Percentiles rank a stretch among this genome's conserved stretches.
Conservation (phyloP, 305 asterid genomes). For the Solanum chacoense region DNA sequence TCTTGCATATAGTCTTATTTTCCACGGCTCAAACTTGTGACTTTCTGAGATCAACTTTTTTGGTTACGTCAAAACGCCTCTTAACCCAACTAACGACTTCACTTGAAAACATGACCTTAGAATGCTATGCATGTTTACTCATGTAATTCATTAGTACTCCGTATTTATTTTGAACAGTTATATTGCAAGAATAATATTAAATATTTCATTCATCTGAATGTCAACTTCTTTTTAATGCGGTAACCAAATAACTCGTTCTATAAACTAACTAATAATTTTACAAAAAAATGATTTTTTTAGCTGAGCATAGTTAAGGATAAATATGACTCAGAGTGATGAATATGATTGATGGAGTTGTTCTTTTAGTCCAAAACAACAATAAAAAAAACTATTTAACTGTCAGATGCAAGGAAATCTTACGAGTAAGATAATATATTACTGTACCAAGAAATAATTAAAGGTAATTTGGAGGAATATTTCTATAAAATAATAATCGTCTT, state of each 20-base stretch:
- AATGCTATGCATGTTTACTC: background rate
- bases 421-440: background rate
- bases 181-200: background rate
- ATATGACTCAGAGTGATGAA: background rate
- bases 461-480: background rate
- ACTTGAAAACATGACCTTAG: no score
- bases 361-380: background rate
- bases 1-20: background rate
- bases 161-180: background rate
- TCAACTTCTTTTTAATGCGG: background rate
- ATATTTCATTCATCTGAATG: background rate
- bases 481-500: background rate
- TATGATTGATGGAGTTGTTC: background rate
- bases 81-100: background rate
- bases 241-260: background rate
- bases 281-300: background rate
- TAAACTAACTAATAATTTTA: background rate
- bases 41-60: background rate
- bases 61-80: background rate
- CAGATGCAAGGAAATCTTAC: background rate
- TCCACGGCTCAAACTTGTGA: fast-evolving
- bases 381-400: background rate
- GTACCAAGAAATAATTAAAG: background rate
- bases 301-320: background rate
- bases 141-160: background rate